phyloP scores from a whole-genome alignment of 2,329 filamentous ascomycete genomes.

The Penicillium sp. region DNA sequence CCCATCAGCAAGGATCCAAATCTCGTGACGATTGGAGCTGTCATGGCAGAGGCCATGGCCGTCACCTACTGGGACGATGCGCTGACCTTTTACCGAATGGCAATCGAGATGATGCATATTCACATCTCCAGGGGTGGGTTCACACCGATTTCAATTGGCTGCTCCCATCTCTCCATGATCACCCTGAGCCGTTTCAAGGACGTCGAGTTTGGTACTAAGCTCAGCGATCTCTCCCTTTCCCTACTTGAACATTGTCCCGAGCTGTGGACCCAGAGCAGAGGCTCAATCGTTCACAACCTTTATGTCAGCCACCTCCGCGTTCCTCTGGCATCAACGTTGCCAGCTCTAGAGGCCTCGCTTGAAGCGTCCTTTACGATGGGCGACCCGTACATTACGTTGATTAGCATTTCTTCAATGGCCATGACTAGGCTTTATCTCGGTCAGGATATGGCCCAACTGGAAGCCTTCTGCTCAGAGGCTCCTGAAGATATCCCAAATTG shows the following conservation, averaged over 20 bases:
- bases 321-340: conserved; percentile 53
- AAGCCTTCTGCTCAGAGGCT: conserved; percentile 57
- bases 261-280: conserved; percentile 56
- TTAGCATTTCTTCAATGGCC: conserved; percentile 61
- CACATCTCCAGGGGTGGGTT: conserved; percentile 58
- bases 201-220: conserved; percentile 53
- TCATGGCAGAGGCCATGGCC: conserved; percentile 59
- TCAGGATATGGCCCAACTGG: conserved; percentile 59
- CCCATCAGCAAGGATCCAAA: conserved; percentile 45
- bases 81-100: conserved; percentile 59
- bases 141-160: conserved; percentile 59
- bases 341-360: conserved; percentile 55
- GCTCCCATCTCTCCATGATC: conserved; percentile 59
- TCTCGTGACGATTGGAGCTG: conserved; percentile 50
- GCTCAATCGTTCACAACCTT: conserved; percentile 57
- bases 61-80: conserved; percentile 62
- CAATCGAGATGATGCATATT: conserved; percentile 57
- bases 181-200: conserved; percentile 59
- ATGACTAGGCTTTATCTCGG: conserved; percentile 57
- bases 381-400: conserved; percentile 58
- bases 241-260: conserved; percentile 55
- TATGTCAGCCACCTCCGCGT: conserved; percentile 63
- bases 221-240: conserved; percentile 54
- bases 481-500: conserved; percentile 60
- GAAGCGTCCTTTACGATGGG: conserved; percentile 59